Evolutionary conservation across 495 filamentous ascomycete species (phyloP).

Genomic region (Penicillium lividum): DNA sequence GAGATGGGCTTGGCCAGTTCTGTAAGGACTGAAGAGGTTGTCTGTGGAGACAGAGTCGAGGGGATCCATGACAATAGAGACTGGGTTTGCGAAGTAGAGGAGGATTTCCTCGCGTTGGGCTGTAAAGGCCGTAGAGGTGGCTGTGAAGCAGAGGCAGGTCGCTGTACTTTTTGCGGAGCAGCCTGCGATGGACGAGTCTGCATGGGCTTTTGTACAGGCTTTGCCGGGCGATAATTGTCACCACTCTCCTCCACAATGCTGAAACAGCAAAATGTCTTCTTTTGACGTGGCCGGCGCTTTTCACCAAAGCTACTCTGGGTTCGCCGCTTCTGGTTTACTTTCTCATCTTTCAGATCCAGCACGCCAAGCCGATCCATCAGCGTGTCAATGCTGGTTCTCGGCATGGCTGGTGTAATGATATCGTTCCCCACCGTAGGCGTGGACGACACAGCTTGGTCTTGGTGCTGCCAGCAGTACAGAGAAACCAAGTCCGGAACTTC

Average conservation of each 20-base stretch:
- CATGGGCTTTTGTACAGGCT: constrained; percentile 16
- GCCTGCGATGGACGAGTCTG: constrained; percentile 26
- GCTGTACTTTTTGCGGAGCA: constrained; percentile 17
- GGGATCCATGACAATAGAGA: constrained; percentile 68
- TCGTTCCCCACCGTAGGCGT: constrained; percentile 7
- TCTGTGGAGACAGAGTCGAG: constrained; percentile 58
- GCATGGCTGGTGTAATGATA: constrained; percentile 41
- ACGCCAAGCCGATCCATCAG: constrained; percentile 77
- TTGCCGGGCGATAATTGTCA: constrained; percentile 13
- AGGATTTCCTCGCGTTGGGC: constrained; percentile 18
- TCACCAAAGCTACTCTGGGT: constrained; percentile 22
- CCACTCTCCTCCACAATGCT: constrained; percentile 22
- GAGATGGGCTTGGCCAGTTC: constrained; percentile 86
- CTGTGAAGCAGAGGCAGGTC: constrained; percentile 13
- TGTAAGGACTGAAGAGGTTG: constrained; percentile 62
- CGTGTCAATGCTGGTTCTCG: constrained; percentile 78
- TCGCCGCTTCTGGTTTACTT: constrained; percentile 23
- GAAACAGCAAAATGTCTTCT: constrained; percentile 43
- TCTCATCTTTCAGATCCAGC: constrained; percentile 54
- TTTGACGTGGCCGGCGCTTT: constrained; percentile 16
- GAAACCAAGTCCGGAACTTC: constrained; percentile 44
- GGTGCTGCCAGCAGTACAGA: constrained; percentile 92
- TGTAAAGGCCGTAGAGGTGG: constrained; percentile 15
- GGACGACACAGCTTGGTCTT: constrained; percentile 67
- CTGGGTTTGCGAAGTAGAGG: constrained; percentile 46